Evolutionary conservation across 306 rosid genomes (phyloP).

Genomic region (Amphicarpaea edgeworthii): DNA sequence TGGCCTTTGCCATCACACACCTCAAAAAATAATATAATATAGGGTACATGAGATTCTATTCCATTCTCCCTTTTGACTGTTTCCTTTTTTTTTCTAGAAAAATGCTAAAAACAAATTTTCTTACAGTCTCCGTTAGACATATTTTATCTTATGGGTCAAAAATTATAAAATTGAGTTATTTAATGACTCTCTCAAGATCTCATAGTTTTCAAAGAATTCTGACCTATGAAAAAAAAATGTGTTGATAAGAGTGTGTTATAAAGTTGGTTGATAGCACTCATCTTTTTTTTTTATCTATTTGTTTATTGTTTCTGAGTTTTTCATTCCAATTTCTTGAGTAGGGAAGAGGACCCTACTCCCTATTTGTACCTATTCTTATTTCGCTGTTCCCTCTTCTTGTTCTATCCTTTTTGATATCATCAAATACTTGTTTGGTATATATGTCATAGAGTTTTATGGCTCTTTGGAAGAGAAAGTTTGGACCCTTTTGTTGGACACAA

Average conservation of each 20-base stretch:
- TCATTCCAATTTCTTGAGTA: constrained; percentile 42
- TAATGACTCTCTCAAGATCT: too few species aligned
- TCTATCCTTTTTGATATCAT: constrained; percentile 42
- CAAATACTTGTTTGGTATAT: constrained; percentile 44
- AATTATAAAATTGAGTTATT: too few species aligned
- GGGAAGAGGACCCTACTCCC: constrained; percentile 47
- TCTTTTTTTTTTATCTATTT: constrained; percentile 38
- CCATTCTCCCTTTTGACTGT: constrained; percentile 57
- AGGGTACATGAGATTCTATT: constrained; percentile 57
- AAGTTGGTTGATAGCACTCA: too few species aligned
- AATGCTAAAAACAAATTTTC: too few species aligned
- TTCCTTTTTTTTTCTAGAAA: too few species aligned
- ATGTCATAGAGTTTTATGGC: constrained; percentile 25
- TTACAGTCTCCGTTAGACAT: too few species aligned
- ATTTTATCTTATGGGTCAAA: too few species aligned
- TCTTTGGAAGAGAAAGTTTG: constrained; percentile 41
- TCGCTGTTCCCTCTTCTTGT: constrained; percentile 43
- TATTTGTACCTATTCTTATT: constrained; percentile 58
- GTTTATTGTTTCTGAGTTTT: constrained; percentile 24
- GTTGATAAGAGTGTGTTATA: too few species aligned
- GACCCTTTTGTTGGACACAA: constrained; percentile 41
- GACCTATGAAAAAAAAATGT: too few species aligned
- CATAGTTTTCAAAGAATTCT: too few species aligned
- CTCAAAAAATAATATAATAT: constrained; percentile 1
- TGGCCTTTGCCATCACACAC: constrained; percentile 51